Base-by-base conservation (phyloP, 345 rosid genomes). In the Geranium rotundifolium region DNA sequence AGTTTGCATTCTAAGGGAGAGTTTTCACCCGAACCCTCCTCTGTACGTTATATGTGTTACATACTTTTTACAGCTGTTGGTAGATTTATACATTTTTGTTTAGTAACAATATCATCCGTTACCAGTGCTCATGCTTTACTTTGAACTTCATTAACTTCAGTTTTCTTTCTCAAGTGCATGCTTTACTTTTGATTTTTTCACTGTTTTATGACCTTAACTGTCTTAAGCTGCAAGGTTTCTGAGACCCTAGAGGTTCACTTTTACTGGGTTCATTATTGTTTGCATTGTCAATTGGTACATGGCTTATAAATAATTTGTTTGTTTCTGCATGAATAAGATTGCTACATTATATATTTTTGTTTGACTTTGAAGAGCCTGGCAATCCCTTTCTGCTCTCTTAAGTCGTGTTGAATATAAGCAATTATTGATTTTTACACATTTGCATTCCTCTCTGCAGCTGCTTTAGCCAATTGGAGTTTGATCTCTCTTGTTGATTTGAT, bases 391-490 rank as follows among this genome's bases (percentile, higher is more conserved):
- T 6, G 50, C 9, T 5, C 2, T 63, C 27, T 54, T 63, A 31
- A 19, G 49, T 8, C 39, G 18, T 12, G 34, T 0, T 49, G 57
- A 50, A 20, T 18, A 34, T 27, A 13, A 3, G 19, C 29, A 41
- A n/a, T 14, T 16, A 57, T 15, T 54, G 58, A 65, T 12, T 62
- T 61, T 37, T 17, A 29, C 3, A 17, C 37, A 13, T 14, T 34
- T 60, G 54, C 12, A 20, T 54, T 70, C 52, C 62, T 70, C 59
- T 29, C 30, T 71, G 54, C 75, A 79, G 84, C 82, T 70, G 74
- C 80, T 61, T 69, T 75, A 59, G 62, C 71, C 13, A 73, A 74
- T 70, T 75, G 81, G 84, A 80, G 77, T 68, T 58, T 80, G 71
- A 69, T 80, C 19, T 79, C 87, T 68, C 66, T 82, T 58, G 80